Evolutionary conservation across 2,329 filamentous ascomycete genomes (phyloP), one percentile per base, ranked within the genome.

Genomic region (Fonsecaea multimorphosa): DNA sequence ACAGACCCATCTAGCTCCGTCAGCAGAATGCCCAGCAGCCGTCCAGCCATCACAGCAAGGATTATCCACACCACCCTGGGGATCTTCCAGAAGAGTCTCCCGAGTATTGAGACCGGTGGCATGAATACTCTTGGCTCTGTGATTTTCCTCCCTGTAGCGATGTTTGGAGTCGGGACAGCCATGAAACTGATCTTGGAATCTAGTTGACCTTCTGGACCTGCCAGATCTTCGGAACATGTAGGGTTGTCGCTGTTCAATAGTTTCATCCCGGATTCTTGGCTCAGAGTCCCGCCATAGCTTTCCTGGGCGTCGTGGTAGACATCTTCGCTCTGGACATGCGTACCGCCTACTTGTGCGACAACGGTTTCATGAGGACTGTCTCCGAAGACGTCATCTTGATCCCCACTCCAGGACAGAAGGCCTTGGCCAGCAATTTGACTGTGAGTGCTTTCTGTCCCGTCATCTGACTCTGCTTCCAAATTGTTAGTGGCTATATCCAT

Each of bases 1-100:
- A 44, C 32, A 38, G 31, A 29, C 24, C 5, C n/a, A 8, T 58
- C 24, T 14, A 58, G 36, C 27, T 58, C 56, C 5, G 38, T 24
- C 56, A 58, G 14, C 5, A 49, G n/a, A 11, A 58, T 14, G 7
- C 56, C 56, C n/a, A 58, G 56, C 46, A 49, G n/a, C 22, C 56
- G 16, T 16, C 56, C 56, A 31, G 22, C 19, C 34, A 58, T 5
- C 8, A 49, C 4, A 4, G 38, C 36, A 0, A 58, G 27, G 14
- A 12, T n/a, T 8, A 31, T 19, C 14, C 5, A 46, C 34, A 58
- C 36, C 11, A n/a, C 8, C 2, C 9, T 32, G 2, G 24, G 24
- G 38, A 49, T 49, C 16, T 5, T 24, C 3, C n/a, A 49, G 1
- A 24, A 24, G 3, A 49, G 3, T 11, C 22, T 49, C 44, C 24